phyloP scores from a whole-genome alignment of 768 basidiomycete genomes.

The Termitomyces sp. region DNA sequence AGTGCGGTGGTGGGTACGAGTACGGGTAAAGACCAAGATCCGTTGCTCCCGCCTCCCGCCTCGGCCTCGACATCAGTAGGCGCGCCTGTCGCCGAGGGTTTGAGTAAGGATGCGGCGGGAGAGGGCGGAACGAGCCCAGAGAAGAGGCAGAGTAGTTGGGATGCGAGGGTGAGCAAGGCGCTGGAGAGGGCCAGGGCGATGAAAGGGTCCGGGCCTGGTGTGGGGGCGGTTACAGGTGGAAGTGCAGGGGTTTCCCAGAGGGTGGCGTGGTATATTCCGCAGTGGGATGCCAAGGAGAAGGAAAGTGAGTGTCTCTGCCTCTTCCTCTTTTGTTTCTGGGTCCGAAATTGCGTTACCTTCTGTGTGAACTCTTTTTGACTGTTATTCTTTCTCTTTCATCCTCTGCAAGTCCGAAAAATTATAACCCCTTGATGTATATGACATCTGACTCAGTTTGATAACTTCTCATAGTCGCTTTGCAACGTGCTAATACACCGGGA shows the following conservation, averaged over 20 bases:
- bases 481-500: neutral
- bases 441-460: neutral
- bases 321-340: neutral
- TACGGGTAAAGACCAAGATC: neutral
- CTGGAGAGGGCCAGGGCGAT: constrained; percentile 1
- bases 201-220: neutral
- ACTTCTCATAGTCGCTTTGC: neutral
- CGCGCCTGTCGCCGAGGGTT: neutral
- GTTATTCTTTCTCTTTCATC: neutral
- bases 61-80: neutral
- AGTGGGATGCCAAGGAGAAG: neutral
- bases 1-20: too few relatives aligned
- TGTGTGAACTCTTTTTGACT: neutral
- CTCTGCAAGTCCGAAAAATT: too few relatives aligned
- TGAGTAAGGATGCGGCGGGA: neutral
- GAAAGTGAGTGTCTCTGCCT: neutral
- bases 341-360: neutral
- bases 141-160: constrained; percentile 6
- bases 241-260: neutral
- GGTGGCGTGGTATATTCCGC: constrained; percentile 1
- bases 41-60: neutral
- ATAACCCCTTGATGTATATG: neutral
- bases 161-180: constrained; percentile 10
- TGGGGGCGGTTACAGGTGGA: neutral
- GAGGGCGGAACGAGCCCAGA: neutral